Evolutionary conservation across 1,284 basidiomycete genomes (phyloP).

Genomic region (Irpex sp.): DNA sequence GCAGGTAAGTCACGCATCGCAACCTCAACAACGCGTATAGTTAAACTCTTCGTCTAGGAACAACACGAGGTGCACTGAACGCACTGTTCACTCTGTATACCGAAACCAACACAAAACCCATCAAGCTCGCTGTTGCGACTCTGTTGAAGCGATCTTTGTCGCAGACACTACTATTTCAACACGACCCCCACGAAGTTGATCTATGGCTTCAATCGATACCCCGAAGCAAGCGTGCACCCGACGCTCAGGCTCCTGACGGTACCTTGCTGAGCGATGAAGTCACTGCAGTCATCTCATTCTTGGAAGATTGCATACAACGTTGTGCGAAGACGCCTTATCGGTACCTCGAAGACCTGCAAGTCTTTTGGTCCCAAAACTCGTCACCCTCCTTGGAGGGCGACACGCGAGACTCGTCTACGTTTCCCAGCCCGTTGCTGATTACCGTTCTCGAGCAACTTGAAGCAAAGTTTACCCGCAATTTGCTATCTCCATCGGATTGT

Average conservation of each 20-base stretch:
- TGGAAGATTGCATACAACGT: slow-evolving; percentile 87
- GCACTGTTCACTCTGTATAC: slow-evolving; percentile 66
- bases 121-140: slow-evolving; percentile 50
- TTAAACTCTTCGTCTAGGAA: slow-evolving; percentile 21
- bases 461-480: slow-evolving; percentile 53
- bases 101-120: slow-evolving; percentile 45
- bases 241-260: slow-evolving; percentile 45
- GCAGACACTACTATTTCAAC: slow-evolving; percentile 78
- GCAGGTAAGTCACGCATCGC: slow-evolving; percentile 43
- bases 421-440: slow-evolving; percentile 72
- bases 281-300: slow-evolving; percentile 62
- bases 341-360: slow-evolving; percentile 74
- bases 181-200: slow-evolving; percentile 68
- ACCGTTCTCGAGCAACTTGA: slow-evolving; percentile 74
- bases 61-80: slow-evolving; percentile 54
- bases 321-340: slow-evolving; percentile 83
- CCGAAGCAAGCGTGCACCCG: slow-evolving; percentile 30
- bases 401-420: slow-evolving; percentile 11
- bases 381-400: slow-evolving; percentile 7
- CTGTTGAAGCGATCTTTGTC: slow-evolving; percentile 65
- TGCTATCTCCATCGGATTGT: slow-evolving; percentile 55
- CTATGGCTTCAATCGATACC: slow-evolving; percentile 75
- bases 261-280: slow-evolving; percentile 55
- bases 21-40: neutral
- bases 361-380: slow-evolving; percentile 18